A percentile compares a stretch with the other conserved stretches of the same genome.
Conservation (phyloP, 768 basidiomycete genomes). For the Trametes coccinea region DNA sequence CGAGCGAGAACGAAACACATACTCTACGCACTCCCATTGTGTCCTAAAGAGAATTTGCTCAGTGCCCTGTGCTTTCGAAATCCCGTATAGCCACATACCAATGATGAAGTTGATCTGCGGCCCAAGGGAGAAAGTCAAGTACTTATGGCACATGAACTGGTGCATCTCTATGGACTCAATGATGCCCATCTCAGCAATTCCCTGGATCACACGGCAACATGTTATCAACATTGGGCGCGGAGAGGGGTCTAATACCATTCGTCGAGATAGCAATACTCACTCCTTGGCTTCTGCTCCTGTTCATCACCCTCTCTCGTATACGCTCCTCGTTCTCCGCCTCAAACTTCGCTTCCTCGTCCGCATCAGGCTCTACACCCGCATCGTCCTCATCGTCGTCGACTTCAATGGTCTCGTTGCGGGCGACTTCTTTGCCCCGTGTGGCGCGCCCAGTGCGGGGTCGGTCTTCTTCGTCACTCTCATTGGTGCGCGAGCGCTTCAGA, state of each 20-base stretch:
- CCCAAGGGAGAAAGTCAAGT: constrained; percentile 80
- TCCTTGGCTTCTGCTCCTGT: constrained; percentile 44
- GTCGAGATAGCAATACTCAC: constrained; percentile 37
- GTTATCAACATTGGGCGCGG: background rate
- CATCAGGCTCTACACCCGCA: constrained; percentile 37
- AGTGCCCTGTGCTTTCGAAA: background rate
- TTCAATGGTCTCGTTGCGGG: constrained; percentile 33
- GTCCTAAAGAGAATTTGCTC: constrained; percentile 49
- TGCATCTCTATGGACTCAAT: constrained; percentile 84
- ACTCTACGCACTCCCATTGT: constrained; percentile 81
- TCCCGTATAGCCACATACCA: constrained; percentile 45
- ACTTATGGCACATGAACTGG: constrained; percentile 96
- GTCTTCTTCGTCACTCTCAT: constrained; percentile 39
- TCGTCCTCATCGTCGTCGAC: constrained; percentile 37
- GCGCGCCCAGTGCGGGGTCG: constrained; percentile 15
- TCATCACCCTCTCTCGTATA: constrained; percentile 56
- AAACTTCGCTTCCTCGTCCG: constrained; percentile 64
- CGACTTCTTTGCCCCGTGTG: constrained; percentile 28
- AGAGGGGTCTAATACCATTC: background rate
- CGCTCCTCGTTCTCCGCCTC: constrained; percentile 60
- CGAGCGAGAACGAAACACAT: background rate
- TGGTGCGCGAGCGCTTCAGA: constrained; percentile 47
- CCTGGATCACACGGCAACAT: constrained; percentile 45
- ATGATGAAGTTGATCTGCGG: constrained; percentile 98
- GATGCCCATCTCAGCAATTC: constrained; percentile 82